Percentiles rank a stretch among this genome's conserved stretches.
Evolutionary conservation across 306 rosid genomes (phyloP).

Genomic region (Citrullus colocynthis): DNA sequence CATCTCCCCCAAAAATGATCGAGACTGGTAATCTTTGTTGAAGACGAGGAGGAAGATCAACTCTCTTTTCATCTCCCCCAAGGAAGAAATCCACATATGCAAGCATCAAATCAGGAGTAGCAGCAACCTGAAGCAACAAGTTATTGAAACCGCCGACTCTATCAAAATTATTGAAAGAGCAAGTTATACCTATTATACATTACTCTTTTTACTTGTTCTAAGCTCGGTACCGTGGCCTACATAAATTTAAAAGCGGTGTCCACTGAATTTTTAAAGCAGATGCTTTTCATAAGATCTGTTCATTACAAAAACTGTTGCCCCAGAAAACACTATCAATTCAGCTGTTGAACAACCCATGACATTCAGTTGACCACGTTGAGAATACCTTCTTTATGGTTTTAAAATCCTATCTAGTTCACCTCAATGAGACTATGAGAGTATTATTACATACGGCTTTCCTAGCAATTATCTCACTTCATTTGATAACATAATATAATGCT

Average conservation of each 20-base stretch:
- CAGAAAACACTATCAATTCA: background rate
- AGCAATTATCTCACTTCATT: background rate
- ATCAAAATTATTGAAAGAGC: background rate
- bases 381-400: background rate
- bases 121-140: slow-evolving; percentile 52
- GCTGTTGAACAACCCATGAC: background rate
- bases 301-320: background rate
- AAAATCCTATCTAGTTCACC: background rate
- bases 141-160: background rate
- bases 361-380: background rate
- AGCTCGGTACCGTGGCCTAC: background rate
- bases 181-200: background rate
- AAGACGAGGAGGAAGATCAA: slow-evolving; percentile 68
- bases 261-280: background rate
- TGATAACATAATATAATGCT: background rate
- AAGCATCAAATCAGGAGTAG: slow-evolving; percentile 83
- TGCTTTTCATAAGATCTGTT: background rate
- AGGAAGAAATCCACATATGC: slow-evolving; percentile 88
- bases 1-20: slow-evolving; percentile 83
- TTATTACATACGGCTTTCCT: background rate
- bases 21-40: slow-evolving; percentile 82
- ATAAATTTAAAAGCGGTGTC: background rate
- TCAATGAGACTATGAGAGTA: background rate
- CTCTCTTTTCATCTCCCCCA: slow-evolving; percentile 92
- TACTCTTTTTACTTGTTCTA: background rate